phyloP scores from a whole-genome alignment of 1,284 basidiomycete species.

The Papiliotrema terrestris region DNA sequence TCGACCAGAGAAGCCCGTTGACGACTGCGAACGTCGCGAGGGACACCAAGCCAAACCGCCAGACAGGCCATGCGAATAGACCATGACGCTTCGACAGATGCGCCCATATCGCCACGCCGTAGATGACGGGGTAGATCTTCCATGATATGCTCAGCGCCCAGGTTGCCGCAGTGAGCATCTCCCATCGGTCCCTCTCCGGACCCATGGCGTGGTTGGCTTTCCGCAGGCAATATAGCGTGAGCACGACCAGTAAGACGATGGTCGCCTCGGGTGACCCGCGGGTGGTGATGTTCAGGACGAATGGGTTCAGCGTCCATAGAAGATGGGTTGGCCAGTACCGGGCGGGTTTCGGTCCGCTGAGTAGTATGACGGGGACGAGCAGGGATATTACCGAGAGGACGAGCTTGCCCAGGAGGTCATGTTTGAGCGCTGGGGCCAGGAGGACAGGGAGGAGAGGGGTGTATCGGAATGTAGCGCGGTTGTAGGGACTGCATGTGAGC shows the following conservation, averaged over 20 bases:
- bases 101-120: conserved; percentile 71
- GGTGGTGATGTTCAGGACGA: conserved; percentile 94
- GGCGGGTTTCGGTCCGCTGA: conserved; percentile 39
- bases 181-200: conserved; percentile 4
- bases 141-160: conserved; percentile 81
- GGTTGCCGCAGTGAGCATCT: conserved; percentile 61
- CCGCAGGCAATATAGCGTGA: conserved; percentile 55
- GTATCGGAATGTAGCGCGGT: conserved; percentile 92
- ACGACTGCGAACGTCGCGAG: conserved; percentile 66
- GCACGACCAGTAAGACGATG: conserved; percentile 74
- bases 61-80: conserved; percentile 58
- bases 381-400: conserved; percentile 85
- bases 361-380: conserved; percentile 72
- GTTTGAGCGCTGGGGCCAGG: conserved; percentile 74
- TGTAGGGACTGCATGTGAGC: conserved; percentile 69
- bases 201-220: not conserved
- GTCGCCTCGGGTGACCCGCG: conserved; percentile 91
- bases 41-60: conserved; percentile 67
- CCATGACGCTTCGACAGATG: conserved; percentile 53
- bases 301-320: conserved; percentile 83
- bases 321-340: conserved; percentile 43
- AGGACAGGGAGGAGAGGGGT: conserved; percentile 86
- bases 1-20: conserved; percentile 64
- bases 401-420: conserved; percentile 83
- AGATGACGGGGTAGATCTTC: conserved; percentile 95